phyloP scores from a whole-genome alignment of 352 stramenopile genomes.

The Globisporangium echinulatum region DNA sequence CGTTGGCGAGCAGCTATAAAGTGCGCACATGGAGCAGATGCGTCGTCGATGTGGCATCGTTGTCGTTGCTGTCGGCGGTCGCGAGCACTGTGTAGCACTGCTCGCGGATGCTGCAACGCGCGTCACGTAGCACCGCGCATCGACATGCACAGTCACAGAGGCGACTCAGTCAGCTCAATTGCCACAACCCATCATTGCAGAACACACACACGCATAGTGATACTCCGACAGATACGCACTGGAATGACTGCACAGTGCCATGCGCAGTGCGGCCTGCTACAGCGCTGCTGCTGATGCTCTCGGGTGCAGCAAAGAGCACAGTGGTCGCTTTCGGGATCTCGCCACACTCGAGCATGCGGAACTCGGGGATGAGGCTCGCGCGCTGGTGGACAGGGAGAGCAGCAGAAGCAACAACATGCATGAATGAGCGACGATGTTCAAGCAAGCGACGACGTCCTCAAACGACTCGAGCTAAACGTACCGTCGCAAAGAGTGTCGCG shows the following conservation, averaged over 20 bases:
- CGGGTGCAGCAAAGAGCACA: slow-evolving; percentile 21
- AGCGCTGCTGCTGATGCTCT: not conserved
- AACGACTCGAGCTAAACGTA: slow-evolving; percentile 11
- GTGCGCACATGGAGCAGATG: not conserved
- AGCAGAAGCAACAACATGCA: not conserved
- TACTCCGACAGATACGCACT: slow-evolving; percentile 14
- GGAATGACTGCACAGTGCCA: slow-evolving; percentile 26
- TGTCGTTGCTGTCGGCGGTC: not conserved
- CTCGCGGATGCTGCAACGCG: slow-evolving; percentile 13
- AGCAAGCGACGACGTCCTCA: too few relatives aligned
- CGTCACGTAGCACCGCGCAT: too few relatives aligned
- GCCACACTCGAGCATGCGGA: slow-evolving; percentile 62
- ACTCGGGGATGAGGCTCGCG: slow-evolving; percentile 45
- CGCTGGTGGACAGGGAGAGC: slow-evolving; percentile 17
- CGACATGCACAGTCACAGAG: not conserved
- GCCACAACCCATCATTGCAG: not conserved
- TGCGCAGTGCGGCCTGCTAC: not conserved
- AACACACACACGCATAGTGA: not conserved
- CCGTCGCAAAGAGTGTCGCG: slow-evolving; percentile 49
- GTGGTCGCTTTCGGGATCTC: slow-evolving; percentile 51
- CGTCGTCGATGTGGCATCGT: not conserved
- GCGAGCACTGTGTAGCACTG: slow-evolving; percentile 14
- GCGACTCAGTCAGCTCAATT: not conserved
- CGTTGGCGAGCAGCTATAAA: too few relatives aligned
- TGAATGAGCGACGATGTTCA: not conserved